A percentile compares a stretch with the other conserved stretches of the same genome.
These are phyloP conservation scores for Oleoguttula mirabilis DNA, from an alignment of 495 filamentous ascomycete genomes.

Conservation along the genomic window DNA sequence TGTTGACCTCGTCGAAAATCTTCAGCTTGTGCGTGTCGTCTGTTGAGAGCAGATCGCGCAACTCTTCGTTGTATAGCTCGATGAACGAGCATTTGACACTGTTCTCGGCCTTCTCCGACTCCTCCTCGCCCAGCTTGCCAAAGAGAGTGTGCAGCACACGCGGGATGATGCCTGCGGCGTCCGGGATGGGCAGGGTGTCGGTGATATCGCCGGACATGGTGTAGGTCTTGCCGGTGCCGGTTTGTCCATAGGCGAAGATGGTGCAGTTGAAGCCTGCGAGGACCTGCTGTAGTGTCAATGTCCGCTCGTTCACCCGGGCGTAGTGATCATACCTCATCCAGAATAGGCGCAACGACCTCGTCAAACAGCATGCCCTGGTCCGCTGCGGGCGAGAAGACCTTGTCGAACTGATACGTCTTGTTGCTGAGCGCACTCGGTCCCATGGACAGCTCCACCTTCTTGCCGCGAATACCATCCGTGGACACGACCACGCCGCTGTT, in stretches of 20 bases:
- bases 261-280: conserved; percentile 95
- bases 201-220: conserved; percentile 98
- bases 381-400: conserved; percentile 89
- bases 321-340: conserved; percentile 88
- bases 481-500: conserved; percentile 84
- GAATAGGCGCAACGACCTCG: conserved; percentile 79
- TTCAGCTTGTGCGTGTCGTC: conserved; percentile 82
- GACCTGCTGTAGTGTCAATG: conserved; percentile 47
- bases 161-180: conserved; percentile 88
- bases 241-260: conserved; percentile 97
- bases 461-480: conserved; percentile 77
- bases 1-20: conserved; percentile 82
- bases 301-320: too few relatives aligned
- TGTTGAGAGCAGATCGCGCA: conserved; percentile 70
- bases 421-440: conserved; percentile 84
- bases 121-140: conserved; percentile 54
- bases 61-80: conserved; percentile 94
- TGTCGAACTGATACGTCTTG: conserved; percentile 93
- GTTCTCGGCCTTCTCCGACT: conserved; percentile 70
- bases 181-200: conserved; percentile 69
- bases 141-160: conserved; percentile 79
- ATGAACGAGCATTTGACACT: conserved; percentile 97
- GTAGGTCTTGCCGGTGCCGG: conserved; percentile 95
- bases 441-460: conserved; percentile 76
- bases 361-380: conserved; percentile 89